Evolutionary conservation across 2,329 filamentous ascomycete species (phyloP).

Genomic region (Fusarium siculi): DNA sequence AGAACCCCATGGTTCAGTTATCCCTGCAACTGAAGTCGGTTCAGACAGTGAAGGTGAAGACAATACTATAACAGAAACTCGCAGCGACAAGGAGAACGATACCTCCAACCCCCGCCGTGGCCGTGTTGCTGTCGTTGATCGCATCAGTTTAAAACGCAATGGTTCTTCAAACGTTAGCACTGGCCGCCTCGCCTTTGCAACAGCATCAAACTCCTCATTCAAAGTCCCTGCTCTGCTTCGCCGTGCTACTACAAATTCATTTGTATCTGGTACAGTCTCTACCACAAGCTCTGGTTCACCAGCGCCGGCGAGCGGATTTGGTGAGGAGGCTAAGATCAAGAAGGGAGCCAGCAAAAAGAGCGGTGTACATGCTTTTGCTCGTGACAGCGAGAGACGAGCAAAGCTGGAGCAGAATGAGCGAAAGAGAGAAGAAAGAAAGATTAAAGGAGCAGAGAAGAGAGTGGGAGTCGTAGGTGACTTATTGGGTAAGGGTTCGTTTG

Average conservation of each 20-base stretch:
- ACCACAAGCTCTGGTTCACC: constrained; percentile 49
- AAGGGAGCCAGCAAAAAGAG: constrained; percentile 70
- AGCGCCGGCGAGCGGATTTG: constrained; percentile 52
- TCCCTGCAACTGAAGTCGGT: constrained; percentile 55
- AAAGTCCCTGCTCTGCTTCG: constrained; percentile 77
- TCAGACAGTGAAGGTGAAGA: constrained; percentile 57
- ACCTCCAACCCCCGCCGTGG: constrained; percentile 50
- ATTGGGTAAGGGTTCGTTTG: constrained; percentile 63
- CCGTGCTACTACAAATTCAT: constrained; percentile 76
- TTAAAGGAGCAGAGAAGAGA: constrained; percentile 66
- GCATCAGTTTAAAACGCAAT: constrained; percentile 74
- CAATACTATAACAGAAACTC: constrained; percentile 31
- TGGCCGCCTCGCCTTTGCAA: constrained; percentile 67
- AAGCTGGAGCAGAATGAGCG: constrained; percentile 67
- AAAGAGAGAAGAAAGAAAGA: constrained; percentile 67
- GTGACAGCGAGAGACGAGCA: constrained; percentile 67
- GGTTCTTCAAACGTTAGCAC: constrained; percentile 52
- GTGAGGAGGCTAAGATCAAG: constrained; percentile 66
- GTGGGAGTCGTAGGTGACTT: constrained; percentile 67
- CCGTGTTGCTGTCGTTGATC: constrained; percentile 70
- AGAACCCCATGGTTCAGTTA: constrained; percentile 64
- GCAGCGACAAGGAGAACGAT: constrained; percentile 63
- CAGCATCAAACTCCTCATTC: constrained; percentile 61
- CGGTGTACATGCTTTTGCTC: constrained; percentile 69
- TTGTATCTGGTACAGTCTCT: constrained; percentile 53